These are phyloP conservation scores for Aspergillus heteromorphus DNA, from an alignment of 495 filamentous ascomycete species.

Conservation along the genomic window DNA sequence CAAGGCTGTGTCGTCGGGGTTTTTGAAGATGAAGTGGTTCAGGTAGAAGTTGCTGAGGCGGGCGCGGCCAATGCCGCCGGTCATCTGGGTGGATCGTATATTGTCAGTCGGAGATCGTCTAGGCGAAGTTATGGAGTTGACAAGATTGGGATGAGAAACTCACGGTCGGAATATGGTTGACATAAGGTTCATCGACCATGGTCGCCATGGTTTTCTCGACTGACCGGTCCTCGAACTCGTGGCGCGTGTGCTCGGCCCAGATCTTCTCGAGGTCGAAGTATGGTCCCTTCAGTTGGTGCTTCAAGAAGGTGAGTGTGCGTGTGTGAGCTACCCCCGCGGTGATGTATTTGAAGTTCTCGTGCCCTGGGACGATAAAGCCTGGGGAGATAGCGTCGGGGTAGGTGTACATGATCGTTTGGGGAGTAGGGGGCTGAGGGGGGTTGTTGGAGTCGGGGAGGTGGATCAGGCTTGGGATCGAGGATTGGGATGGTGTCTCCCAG, in stretches of 20 bases:
- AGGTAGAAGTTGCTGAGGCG: conserved; percentile 63
- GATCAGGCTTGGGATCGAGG: conserved; percentile 5
- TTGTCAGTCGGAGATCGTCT: no score
- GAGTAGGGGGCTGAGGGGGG: not conserved
- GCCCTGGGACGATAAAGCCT: conserved; percentile 29
- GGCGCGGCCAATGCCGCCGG: conserved; percentile 64
- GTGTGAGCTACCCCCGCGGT: conserved; percentile 30
- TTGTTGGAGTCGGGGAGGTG: conserved; percentile 7
- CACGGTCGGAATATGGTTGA: conserved; percentile 54
- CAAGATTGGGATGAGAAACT: not conserved
- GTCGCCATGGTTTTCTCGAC: conserved; percentile 47
- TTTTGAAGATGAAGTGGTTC: conserved; percentile 67
- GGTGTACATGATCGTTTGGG: conserved; percentile 6
- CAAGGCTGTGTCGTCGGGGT: conserved; percentile 58
- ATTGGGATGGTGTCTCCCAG: conserved; percentile 6
- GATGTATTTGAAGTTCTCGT: conserved; percentile 24
- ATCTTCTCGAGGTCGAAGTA: conserved; percentile 56
- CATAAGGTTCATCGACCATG: conserved; percentile 55
- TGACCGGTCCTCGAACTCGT: conserved; percentile 34
- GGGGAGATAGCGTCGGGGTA: conserved; percentile 23
- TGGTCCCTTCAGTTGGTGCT: conserved; percentile 28
- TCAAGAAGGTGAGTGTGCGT: conserved; percentile 29
- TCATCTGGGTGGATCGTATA: conserved; percentile 33
- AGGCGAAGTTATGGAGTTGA: no score
- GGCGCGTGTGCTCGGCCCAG: conserved; percentile 52